A percentile compares a stretch with the other conserved stretches of the same genome.
phyloP scores from a whole-genome alignment of 768 basidiomycete genomes.

The Psilocybe subaeruginosa region DNA sequence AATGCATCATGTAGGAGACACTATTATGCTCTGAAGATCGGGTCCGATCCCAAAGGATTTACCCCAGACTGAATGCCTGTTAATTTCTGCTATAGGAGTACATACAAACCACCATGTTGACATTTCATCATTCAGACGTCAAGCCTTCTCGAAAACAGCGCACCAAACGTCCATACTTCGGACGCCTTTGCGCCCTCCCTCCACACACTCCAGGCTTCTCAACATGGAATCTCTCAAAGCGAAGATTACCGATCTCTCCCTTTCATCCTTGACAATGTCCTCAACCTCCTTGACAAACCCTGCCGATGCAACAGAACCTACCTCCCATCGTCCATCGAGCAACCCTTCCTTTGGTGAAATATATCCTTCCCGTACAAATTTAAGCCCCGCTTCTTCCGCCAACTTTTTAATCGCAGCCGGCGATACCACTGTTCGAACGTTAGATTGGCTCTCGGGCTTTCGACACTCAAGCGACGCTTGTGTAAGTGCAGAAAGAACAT shows the following conservation, averaged over 20 bases:
- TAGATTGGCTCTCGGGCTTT: constrained; percentile 1
- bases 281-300: constrained; percentile 9
- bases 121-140: not conserved
- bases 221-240: constrained; percentile 12
- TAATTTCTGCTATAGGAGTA: no score
- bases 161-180: constrained; percentile 16
- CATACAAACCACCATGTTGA: not conserved
- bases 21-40: no score
- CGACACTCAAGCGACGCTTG: constrained; percentile 14
- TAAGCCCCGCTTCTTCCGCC: constrained; percentile 6
- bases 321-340: constrained; percentile 17
- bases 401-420: constrained; percentile 6
- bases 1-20: no score
- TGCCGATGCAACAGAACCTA: not conserved
- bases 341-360: constrained; percentile 3
- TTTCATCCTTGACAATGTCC: constrained; percentile 11
- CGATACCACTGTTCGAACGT: constrained; percentile 17
- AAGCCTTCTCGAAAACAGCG: not conserved
- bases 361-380: constrained; percentile 5
- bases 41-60: no score
- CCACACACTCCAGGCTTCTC: constrained; percentile 5
- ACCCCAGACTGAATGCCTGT: no score
- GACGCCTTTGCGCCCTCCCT: constrained; percentile 6
- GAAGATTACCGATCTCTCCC: constrained; percentile 9
- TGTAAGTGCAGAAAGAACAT: constrained; percentile 15